Conservation (phyloP, 2,329 filamentous ascomycete genomes). For the Cladosporium sphaerospermum region DNA sequence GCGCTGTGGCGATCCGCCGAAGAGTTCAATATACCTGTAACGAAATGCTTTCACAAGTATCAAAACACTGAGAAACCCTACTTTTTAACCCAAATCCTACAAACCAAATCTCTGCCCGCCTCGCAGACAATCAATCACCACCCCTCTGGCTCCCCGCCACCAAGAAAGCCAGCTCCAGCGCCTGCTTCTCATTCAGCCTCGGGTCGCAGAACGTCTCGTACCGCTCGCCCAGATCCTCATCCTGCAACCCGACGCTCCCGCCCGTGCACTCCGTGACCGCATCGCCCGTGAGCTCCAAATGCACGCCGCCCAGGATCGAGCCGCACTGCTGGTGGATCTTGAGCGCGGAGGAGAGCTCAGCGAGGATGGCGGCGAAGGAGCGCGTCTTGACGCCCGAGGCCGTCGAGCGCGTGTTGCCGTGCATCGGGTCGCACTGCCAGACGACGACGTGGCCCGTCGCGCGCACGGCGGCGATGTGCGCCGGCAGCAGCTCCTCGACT, state of each 20-base stretch:
- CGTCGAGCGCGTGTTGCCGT: conserved; percentile 68
- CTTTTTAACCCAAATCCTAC: too few relatives aligned
- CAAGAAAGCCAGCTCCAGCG: conserved; percentile 87
- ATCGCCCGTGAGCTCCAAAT: conserved; percentile 91
- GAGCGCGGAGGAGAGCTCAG: conserved; percentile 76
- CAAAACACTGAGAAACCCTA: too few relatives aligned
- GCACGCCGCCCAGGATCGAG: conserved; percentile 86
- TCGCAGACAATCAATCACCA: not conserved
- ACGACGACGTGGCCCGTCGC: conserved; percentile 70
- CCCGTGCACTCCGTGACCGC: conserved; percentile 94
- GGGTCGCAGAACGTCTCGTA: conserved; percentile 98
- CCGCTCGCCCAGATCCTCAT: conserved; percentile 81
- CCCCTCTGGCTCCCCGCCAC: conserved; percentile 59
- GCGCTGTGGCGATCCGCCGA: not conserved
- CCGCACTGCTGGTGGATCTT: conserved; percentile 75
- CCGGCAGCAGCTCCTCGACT: conserved; percentile 68
- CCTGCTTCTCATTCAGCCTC: conserved; percentile 93
- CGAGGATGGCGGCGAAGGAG: conserved; percentile 82
- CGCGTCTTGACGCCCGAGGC: conserved; percentile 82
- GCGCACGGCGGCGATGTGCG: conserved; percentile 84
- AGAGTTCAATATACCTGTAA: too few relatives aligned
- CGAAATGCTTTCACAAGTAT: too few relatives aligned
- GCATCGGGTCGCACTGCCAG: conserved; percentile 99
- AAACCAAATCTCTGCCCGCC: too few relatives aligned
- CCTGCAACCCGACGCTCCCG: conserved; percentile 77